A percentile compares a stretch with the other conserved stretches of the same genome.
Conservation (phyloP, 208 protist genomes). For the Acanthamoeba lugdunensis region DNA sequence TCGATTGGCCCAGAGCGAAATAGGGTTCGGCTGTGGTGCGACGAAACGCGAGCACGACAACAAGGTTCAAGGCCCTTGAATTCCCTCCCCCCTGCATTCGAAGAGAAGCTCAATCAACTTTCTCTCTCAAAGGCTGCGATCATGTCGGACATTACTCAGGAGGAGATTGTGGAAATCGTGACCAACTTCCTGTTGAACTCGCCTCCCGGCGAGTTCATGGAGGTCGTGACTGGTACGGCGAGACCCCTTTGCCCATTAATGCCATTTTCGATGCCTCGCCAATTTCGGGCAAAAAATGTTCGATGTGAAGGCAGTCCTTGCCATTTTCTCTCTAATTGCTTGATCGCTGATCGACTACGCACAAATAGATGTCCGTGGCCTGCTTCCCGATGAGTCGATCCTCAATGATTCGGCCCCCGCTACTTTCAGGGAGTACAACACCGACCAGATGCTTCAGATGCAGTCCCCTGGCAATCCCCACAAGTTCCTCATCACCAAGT, state of each 20-base stretch:
- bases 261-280: background rate
- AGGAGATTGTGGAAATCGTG: conserved; percentile 80
- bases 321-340: background rate
- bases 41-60: background rate
- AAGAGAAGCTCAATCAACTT: background rate
- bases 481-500: conserved; percentile 78
- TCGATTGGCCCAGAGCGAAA: background rate
- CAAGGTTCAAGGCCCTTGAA: background rate
- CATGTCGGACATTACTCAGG: conserved; percentile 72
- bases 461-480: conserved; percentile 7
- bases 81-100: background rate
- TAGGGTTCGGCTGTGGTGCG: background rate
- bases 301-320: background rate
- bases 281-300: background rate
- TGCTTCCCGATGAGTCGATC: conserved; percentile 79
- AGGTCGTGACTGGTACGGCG: conserved; percentile 81
- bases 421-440: conserved; percentile 84
- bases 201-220: conserved; percentile 83
- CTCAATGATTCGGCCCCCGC: conserved; percentile 77
- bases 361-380: conserved; percentile 77
- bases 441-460: conserved; percentile 81
- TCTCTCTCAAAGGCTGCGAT: background rate
- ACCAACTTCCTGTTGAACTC: conserved; percentile 81
- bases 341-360: background rate
- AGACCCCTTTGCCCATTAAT: background rate